Percentiles rank a stretch among this genome's conserved stretches.
Evolutionary conservation across 2,329 filamentous ascomycete species (phyloP).

Genomic region (Neofusicoccum kwambonambiense): DNA sequence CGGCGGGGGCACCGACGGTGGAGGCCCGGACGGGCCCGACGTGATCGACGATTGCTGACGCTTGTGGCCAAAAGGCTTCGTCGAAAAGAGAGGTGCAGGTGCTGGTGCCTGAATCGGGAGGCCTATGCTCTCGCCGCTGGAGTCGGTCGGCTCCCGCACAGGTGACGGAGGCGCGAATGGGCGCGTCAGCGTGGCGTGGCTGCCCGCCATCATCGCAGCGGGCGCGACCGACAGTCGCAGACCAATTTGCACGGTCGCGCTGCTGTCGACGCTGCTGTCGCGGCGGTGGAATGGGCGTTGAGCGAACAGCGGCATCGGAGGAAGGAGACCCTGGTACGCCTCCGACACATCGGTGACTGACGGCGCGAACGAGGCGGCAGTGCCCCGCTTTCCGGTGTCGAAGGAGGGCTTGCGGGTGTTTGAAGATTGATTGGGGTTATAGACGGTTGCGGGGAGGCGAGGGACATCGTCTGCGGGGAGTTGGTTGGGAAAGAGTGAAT

Average conservation of each 20-base stretch:
- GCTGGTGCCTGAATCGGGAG: background rate
- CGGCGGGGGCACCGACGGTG: background rate
- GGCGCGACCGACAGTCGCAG: slow-evolving; percentile 60
- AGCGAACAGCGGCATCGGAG: slow-evolving; percentile 40
- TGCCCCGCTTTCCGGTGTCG: background rate
- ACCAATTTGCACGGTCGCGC: slow-evolving; percentile 70
- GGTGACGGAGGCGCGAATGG: background rate
- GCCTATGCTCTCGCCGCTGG: slow-evolving; percentile 28
- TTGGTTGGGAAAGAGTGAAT: slow-evolving; percentile 40
- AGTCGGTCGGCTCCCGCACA: slow-evolving; percentile 26
- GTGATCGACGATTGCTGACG: background rate
- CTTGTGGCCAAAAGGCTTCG: background rate
- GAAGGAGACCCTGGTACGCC: slow-evolving; percentile 19
- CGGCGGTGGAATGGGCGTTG: slow-evolving; percentile 49
- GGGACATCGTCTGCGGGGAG: slow-evolving; percentile 35
- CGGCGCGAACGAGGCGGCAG: background rate
- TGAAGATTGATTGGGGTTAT: slow-evolving; percentile 23
- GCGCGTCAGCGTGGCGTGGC: slow-evolving; percentile 27
- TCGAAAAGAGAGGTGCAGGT: background rate
- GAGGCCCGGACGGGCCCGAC: background rate
- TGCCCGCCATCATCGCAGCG: slow-evolving; percentile 35
- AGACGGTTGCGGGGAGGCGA: slow-evolving; percentile 39
- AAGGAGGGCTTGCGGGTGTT: slow-evolving; percentile 21
- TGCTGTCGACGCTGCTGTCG: slow-evolving; percentile 62
- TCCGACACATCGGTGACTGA: slow-evolving; percentile 39